Conservation (phyloP, 2,329 filamentous ascomycete species). For the Aspergillus floridensis region DNA sequence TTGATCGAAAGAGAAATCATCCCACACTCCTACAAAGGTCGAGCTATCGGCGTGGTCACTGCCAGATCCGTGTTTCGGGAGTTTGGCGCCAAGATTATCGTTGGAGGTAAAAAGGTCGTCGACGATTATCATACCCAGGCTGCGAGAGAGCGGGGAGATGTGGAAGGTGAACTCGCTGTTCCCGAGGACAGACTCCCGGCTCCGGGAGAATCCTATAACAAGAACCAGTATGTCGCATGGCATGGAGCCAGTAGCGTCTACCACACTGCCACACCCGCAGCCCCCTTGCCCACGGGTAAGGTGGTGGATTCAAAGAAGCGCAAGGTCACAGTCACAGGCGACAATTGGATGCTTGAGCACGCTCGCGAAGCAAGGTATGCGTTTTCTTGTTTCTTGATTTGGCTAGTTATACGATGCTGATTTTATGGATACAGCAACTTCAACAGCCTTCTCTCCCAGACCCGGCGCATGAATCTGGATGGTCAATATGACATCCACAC, state of each 20-base stretch:
- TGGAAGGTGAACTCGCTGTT: constrained; percentile 88
- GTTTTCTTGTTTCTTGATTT: background rate
- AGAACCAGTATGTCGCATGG: constrained; percentile 98
- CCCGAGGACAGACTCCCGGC: constrained; percentile 76
- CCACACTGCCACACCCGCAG: constrained; percentile 73
- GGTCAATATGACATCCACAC: constrained; percentile 94
- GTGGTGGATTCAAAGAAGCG: constrained; percentile 73
- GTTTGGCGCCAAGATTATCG: constrained; percentile 90
- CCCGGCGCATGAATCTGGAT: constrained; percentile 65
- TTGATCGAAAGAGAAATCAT: constrained; percentile 95
- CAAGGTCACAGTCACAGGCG: constrained; percentile 82
- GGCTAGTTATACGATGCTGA: constrained; percentile 8
- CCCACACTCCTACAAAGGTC: constrained; percentile 96
- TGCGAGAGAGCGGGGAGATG: constrained; percentile 70
- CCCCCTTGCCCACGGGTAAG: constrained; percentile 74
- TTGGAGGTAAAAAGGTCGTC: constrained; percentile 78
- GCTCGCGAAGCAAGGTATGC: constrained; percentile 82
- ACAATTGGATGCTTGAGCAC: constrained; percentile 97
- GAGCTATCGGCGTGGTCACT: constrained; percentile 93
- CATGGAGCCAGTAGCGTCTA: constrained; percentile 96
- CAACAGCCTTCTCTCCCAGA: constrained; percentile 69
- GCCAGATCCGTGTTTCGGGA: constrained; percentile 95
- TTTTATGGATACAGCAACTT: constrained; percentile 62
- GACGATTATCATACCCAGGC: constrained; percentile 87
- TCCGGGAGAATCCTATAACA: constrained; percentile 87